Evolutionary conservation across 108 stramenopile genomes (phyloP), one percentile per base, ranked within the genome.

Genomic region (Nitzschia putrida): DNA sequence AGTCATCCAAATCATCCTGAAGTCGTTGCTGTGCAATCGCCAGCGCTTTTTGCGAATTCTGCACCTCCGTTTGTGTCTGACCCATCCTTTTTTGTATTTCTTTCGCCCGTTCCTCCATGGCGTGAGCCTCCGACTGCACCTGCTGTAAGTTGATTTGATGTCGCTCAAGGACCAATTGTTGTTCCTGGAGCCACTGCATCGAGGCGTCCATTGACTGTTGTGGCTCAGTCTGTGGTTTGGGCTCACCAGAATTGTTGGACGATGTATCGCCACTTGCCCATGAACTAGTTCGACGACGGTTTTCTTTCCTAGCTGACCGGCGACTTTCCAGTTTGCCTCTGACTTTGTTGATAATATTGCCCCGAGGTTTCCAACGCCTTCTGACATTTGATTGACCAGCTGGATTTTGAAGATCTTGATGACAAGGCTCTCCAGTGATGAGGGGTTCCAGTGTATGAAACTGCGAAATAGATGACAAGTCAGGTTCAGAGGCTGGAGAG

Each of bases 61-160:
- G 12, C 7, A 74, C 59, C 37, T 74, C 73, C 5, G 57, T 47
- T 66, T 66, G 63, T 7, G 66, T 24, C 16, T 42, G 18, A 0
- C 20, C 21, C 8, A 66, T 42, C 16, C 65, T 54, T 9, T 57
- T 29, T 39, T 66, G 22, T 21, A 74, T 66, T 18, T n/a, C 47
- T 14, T 58, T 66, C n/a, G 53, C 45, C 18, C 57, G 43, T 2
- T 34, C 14, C 21, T 59, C 54, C 37, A 66, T 39, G 5, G 44
- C 65, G 22, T 39, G n/a, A 0, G 54, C 54, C 22, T 74, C 65
- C 9, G 38, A 39, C 29, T 66, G 65, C 0, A 66, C 57, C 23
- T 57, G n/a, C 37, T 74, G 37, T 43, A 74, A 11, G 14, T 66
- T 18, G 8, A 37, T 8, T 21, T 74, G 51, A 18, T 74, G 64